Evolutionary conservation across 202 grass and related monocot genomes (phyloP).

Genomic region (Panicum virgatum): DNA sequence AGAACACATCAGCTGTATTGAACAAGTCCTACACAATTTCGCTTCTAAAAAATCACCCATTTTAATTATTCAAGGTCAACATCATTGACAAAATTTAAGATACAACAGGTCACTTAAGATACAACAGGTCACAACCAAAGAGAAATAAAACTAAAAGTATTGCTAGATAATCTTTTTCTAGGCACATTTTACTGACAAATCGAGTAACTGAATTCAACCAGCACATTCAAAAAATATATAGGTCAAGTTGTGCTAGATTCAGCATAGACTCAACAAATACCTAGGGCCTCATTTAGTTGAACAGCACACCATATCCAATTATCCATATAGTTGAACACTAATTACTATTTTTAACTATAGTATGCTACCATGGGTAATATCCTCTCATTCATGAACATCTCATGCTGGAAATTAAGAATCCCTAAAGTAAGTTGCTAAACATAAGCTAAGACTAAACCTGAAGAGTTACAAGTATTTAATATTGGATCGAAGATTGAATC

Average conservation of each 20-base stretch:
- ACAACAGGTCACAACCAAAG: no score
- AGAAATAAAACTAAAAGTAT: no score
- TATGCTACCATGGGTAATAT: neutral
- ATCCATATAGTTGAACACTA: neutral
- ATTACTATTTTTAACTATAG: neutral
- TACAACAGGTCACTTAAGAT: no score
- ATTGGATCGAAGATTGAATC: neutral
- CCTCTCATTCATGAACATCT: neutral
- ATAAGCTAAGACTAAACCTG: neutral
- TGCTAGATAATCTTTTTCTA: no score
- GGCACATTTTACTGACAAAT: no score
- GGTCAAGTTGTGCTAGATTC: neutral
- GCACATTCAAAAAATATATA: neutral
- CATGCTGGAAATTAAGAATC: neutral
- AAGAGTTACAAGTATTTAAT: neutral
- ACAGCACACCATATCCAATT: neutral
- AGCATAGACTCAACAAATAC: slow-evolving; percentile 3
- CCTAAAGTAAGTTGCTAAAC: neutral
- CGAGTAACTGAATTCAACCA: neutral
- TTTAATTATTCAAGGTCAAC: no score
- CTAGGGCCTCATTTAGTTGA: neutral
- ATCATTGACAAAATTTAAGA: no score
- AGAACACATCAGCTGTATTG: no score
- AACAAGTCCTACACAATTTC: no score
- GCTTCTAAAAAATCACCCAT: no score